Conservation (phyloP, 2,329 filamentous ascomycete genomes). For the Neonectria coccinea region DNA sequence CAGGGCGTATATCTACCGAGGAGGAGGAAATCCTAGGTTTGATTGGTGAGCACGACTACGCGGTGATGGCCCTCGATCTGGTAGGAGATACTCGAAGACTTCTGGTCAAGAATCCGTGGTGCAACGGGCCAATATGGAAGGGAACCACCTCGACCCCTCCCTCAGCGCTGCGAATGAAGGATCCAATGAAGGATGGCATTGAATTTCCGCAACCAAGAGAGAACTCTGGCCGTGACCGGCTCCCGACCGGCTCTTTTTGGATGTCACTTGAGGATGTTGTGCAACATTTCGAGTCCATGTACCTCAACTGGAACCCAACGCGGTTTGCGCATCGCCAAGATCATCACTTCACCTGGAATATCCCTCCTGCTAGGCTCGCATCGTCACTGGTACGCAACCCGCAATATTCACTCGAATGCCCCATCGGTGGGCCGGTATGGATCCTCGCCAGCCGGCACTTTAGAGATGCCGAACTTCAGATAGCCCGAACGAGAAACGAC, state of each 20-base stretch:
- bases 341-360: conserved; percentile 88
- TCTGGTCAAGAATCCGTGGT: conserved; percentile 96
- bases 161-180: background rate
- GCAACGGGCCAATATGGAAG: conserved; percentile 81
- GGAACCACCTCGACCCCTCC: conserved; percentile 46
- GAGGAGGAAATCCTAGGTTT: conserved; percentile 87
- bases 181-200: background rate
- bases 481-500: conserved; percentile 59
- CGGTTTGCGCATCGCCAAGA: conserved; percentile 87
- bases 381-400: conserved; percentile 73
- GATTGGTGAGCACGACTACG: conserved; percentile 93
- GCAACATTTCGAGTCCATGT: conserved; percentile 94
- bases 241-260: conserved; percentile 84
- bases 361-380: conserved; percentile 62
- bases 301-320: conserved; percentile 95
- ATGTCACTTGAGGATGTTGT: conserved; percentile 88
- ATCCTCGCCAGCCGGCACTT: conserved; percentile 90
- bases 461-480: conserved; percentile 72
- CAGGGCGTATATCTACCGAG: conserved; percentile 79
- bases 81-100: conserved; percentile 72
- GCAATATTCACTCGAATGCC: conserved; percentile 76
- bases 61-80: conserved; percentile 82
- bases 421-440: conserved; percentile 76
- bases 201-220: conserved; percentile 2
- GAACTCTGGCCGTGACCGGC: conserved; percentile 9